Base-by-base conservation (phyloP, 2,329 filamentous ascomycete genomes). In the Fusarium denticulatum region DNA sequence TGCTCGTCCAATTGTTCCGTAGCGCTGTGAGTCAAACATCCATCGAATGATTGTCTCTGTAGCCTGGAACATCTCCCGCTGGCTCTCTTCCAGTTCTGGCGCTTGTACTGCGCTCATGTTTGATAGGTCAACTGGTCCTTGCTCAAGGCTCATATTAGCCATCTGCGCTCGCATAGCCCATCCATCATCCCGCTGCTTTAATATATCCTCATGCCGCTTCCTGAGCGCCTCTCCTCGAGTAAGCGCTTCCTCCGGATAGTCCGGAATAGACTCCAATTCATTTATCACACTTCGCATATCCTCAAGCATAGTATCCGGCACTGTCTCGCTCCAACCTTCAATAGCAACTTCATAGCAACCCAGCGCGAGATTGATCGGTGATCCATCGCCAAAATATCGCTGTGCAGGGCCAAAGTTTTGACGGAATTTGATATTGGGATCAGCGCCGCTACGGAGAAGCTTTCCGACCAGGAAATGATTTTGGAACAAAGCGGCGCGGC, bases 351-450 rank as follows among this genome's bases (percentile, higher is more conserved):
- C 57, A 6, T 60, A 60, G 13, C 57, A 60, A 0, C 57, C 57
- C 1, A 60, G 0, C 0, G 57, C 57, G 0, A 60, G 7, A 22
- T 40, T 24, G 0, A 39, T 36, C 0, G 57, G 43, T 6, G 57
- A 32, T 0, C 57, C 43, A 15, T 52, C 43, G 5, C 57, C 24
- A 20, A 60, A 60, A 2, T 39, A 60, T 52, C 20, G 11, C 13
- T 52, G 43, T 3, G 26, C 45, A 2, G 26, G 43, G 1, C 52
- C 52, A 30, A 56, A 56, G 15, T 26, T 4, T 32, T 60, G 57
- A 24, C 26, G 52, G 16, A 32, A 56, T 22, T 3, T 52, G 13
- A 60, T 28, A 24, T 37, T 32, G 4, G 57, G 43, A 20, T 60
- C 45, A 16, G 45, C 57, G 8, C 57, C 57, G 26, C 20, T 52